A percentile compares a stretch with the other conserved stretches of the same genome.
Evolutionary conservation across 1,284 basidiomycete species (phyloP).

Genomic region (Wallemia mellicola): DNA sequence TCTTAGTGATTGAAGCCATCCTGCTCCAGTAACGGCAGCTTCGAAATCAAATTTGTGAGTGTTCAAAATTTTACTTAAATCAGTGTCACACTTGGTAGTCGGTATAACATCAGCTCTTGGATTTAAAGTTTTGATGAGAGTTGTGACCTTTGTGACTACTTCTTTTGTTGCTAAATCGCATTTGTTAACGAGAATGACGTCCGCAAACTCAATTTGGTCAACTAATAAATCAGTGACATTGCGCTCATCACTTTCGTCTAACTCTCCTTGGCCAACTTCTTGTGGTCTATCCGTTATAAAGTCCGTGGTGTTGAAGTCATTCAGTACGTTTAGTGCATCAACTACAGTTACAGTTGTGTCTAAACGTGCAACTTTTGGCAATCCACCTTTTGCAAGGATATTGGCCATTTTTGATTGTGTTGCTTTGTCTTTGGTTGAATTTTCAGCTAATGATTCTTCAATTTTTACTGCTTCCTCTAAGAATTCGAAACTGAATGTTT

Average conservation of each 20-base stretch:
- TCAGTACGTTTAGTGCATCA: conserved; percentile 14
- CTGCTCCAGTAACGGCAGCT: conserved; percentile 17
- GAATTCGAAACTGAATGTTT: conserved; percentile 17
- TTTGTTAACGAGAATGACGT: conserved; percentile 21
- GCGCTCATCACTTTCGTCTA: conserved; percentile 19
- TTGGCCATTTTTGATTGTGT: conserved; percentile 13
- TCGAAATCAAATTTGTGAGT: conserved; percentile 17
- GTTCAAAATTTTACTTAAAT: conserved; percentile 16
- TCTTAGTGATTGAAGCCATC: conserved; percentile 18
- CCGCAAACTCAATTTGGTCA: conserved; percentile 20
- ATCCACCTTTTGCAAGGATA: conserved; percentile 17
- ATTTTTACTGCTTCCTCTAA: conserved; percentile 15
- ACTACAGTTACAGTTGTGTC: conserved; percentile 15
- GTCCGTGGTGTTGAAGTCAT: conserved; percentile 19
- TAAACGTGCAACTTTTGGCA: conserved; percentile 14
- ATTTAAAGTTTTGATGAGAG: conserved; percentile 17
- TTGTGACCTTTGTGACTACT: conserved; percentile 13
- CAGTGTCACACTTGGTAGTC: conserved; percentile 13
- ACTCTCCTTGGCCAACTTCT: conserved; percentile 8
- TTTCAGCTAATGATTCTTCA: conserved; percentile 12
- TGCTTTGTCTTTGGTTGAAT: conserved; percentile 8
- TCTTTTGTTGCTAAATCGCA: conserved; percentile 13
- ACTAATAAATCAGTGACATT: conserved; percentile 17
- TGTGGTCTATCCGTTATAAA: conserved; percentile 18
- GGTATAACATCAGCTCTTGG: conserved; percentile 16